phyloP scores from a whole-genome alignment of 352 stramenopile genomes.

The Aphanomyces cochlioides region DNA sequence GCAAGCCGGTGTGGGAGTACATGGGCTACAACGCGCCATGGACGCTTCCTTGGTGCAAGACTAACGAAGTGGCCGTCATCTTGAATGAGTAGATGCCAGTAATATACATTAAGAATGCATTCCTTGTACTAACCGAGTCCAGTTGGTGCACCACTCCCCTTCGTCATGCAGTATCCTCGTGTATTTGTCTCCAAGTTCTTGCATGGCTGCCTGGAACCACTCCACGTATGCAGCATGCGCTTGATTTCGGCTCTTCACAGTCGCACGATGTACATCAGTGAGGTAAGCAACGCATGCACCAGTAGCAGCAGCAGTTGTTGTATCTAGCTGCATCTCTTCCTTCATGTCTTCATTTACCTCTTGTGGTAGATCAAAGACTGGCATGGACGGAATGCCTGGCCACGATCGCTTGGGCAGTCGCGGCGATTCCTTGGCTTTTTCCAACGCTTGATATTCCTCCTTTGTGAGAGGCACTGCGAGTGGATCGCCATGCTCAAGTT shows the following conservation, averaged over 20 bases:
- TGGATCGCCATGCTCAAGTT: slow-evolving; percentile 52
- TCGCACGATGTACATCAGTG: slow-evolving; percentile 53
- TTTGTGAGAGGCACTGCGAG: slow-evolving; percentile 48
- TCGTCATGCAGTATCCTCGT: slow-evolving; percentile 18
- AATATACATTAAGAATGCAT: slow-evolving; percentile 19
- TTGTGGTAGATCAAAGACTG: not conserved
- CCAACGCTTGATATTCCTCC: slow-evolving; percentile 48
- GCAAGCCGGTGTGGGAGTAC: slow-evolving; percentile 23
- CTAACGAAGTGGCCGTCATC: slow-evolving; percentile 13
- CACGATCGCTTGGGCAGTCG: slow-evolving; percentile 54
- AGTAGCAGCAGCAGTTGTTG: slow-evolving; percentile 27
- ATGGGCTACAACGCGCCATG: slow-evolving; percentile 17
- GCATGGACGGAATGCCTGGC: slow-evolving; percentile 37
- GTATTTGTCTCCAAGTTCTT: not conserved
- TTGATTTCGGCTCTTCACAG: slow-evolving; percentile 46
- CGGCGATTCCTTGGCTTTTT: slow-evolving; percentile 42
- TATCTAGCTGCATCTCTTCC: slow-evolving; percentile 14
- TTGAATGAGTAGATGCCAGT: not conserved
- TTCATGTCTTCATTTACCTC: slow-evolving; percentile 22
- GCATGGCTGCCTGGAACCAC: slow-evolving; percentile 33
- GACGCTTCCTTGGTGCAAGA: slow-evolving; percentile 16
- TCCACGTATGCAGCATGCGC: slow-evolving; percentile 41
- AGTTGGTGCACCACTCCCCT: slow-evolving; percentile 27
- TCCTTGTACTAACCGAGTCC: slow-evolving; percentile 18
- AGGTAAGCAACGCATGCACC: slow-evolving; percentile 47